Evolutionary conservation across 805 yeast genomes (phyloP), one percentile per base, ranked within the genome.

Genomic region (Candida tallmaniae): DNA sequence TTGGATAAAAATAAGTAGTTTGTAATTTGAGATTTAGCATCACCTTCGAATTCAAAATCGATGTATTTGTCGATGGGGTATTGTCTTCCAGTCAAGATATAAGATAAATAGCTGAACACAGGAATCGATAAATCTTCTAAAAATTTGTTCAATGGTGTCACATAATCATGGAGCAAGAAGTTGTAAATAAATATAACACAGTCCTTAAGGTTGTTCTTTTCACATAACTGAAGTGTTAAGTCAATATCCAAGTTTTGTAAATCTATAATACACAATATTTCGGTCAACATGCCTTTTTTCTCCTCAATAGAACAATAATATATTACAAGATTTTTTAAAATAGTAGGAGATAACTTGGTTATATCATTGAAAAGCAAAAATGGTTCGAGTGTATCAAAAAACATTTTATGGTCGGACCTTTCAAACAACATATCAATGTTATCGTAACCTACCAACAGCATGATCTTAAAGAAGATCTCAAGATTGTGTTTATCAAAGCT

Each of bases 201-300:
- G 34, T 85, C 94, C 23, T 66, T 62, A 5, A 89, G 59, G 6
- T 71, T 60, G 45, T 78, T 62, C 40, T 68, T 51, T 25, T 64
- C 62, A 52, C 96, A 81, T 12, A 84, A 58, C 9, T 65, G 66
- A 10, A 87, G 67, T 0, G 95, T 78, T 15, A 80, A 60, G 56
- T 90, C 96, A 23, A 90, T 73, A 50, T 90, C 96, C 32, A 93
- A 66, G 9, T 78, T 71, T 5, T 64, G 46, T 6, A 83, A 67
- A 47, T 88, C 89, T 17, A 90, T 52, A 2, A 76, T 59, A 45
- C 95, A 83, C 8, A 89, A 64, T 21, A 85, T 51, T 38, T 80
- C 80, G 29, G 86, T 88, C 13, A 90, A 62, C 0, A 58, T 46
- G 2, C 69, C 74, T 3, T 75, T 70, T 30, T 67, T 58, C 15